Conservation (phyloP, 768 basidiomycete genomes). For the Calvatia gigantea region DNA sequence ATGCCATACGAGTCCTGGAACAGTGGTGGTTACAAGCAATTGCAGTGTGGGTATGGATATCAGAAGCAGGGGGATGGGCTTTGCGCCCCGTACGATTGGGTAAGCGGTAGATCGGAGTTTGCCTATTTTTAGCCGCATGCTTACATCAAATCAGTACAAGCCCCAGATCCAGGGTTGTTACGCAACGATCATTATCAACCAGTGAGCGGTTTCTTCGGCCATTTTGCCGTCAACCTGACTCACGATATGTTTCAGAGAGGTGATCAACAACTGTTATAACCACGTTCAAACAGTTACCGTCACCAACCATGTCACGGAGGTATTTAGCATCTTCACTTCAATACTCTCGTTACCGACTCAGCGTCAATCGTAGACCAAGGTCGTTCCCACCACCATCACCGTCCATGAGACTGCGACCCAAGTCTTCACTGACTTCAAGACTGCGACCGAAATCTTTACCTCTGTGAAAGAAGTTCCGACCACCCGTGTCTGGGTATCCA, state of each 20-base stretch:
- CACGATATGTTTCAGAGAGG: constrained; percentile 14
- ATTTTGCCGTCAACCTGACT: constrained; percentile 6
- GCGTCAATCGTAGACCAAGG: constrained; percentile 20
- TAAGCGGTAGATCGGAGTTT: constrained; percentile 25
- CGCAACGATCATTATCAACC: constrained; percentile 59
- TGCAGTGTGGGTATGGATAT: constrained; percentile 73
- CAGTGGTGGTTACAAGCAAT: constrained; percentile 59
- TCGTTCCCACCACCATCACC: constrained; percentile 43
- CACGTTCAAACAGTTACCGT: constrained; percentile 21
- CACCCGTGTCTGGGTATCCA: constrained; percentile 64
- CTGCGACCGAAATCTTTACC: constrained; percentile 42
- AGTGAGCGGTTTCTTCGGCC: constrained; percentile 19
- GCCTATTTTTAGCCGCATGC: neutral
- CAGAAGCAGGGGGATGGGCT: constrained; percentile 50
- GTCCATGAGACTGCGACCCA: constrained; percentile 37
- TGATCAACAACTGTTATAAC: constrained; percentile 14
- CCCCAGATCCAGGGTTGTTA: constrained; percentile 51
- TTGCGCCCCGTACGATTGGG: constrained; percentile 58
- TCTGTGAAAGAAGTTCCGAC: constrained; percentile 56
- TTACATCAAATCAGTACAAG: constrained; percentile 28
- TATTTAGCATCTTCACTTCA: constrained; percentile 20
- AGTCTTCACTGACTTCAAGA: constrained; percentile 38
- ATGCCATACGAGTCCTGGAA: constrained; percentile 63
- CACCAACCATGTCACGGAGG: constrained; percentile 32
- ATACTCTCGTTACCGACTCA: neutral